Conservation (phyloP, 1,284 basidiomycete species). For the Grifola frondosa region DNA sequence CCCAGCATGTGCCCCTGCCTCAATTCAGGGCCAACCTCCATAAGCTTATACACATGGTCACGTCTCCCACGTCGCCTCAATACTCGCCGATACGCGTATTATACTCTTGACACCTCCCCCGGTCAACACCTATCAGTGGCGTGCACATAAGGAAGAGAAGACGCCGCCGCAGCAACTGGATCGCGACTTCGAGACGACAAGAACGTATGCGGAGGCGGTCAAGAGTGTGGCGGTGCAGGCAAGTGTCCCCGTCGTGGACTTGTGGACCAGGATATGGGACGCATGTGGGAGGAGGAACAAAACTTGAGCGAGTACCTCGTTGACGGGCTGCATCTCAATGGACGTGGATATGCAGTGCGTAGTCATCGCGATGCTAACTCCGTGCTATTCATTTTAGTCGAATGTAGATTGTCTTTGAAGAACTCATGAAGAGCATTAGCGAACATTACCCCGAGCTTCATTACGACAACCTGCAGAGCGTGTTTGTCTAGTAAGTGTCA, state of each 20-base stretch:
- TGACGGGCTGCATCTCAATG: constrained; percentile 76
- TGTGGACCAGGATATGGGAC: constrained; percentile 68
- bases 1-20: constrained; percentile 71
- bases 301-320: constrained; percentile 48
- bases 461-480: constrained; percentile 51
- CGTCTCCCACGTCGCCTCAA: constrained; percentile 57
- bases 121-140: constrained; percentile 61
- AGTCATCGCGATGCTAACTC: not conserved
- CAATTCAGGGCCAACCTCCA: constrained; percentile 68
- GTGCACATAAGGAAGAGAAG: constrained; percentile 44
- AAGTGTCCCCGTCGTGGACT: constrained; percentile 63
- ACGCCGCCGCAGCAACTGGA: constrained; percentile 48
- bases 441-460: constrained; percentile 69
- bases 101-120: constrained; percentile 86
- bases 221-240: constrained; percentile 55
- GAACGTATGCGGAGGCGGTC: constrained; percentile 68
- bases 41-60: constrained; percentile 62
- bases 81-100: constrained; percentile 73
- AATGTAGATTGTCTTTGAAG: constrained; percentile 63
- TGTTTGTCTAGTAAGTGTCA: constrained; percentile 39
- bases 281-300: constrained; percentile 59
- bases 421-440: constrained; percentile 56
- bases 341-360: constrained; percentile 59
- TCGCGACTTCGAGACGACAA: constrained; percentile 61
- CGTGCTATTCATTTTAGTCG: not conserved